Base-by-base conservation (phyloP, 2,329 filamentous ascomycete genomes). In the Fusarium devonianum region DNA sequence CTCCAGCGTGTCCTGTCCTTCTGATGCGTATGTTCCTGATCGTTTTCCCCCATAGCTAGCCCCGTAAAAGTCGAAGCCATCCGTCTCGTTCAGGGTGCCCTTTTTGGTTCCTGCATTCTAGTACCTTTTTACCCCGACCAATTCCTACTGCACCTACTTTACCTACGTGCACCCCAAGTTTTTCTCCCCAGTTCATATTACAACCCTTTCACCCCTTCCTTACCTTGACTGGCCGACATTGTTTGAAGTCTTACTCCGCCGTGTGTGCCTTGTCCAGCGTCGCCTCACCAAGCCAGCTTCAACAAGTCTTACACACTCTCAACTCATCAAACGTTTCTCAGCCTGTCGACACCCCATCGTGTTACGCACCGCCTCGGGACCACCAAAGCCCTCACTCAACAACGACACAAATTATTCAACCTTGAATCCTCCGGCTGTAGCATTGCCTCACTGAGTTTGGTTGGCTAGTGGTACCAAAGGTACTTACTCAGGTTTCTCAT, bases 1-100 rank as follows among this genome's bases (percentile, higher is more conserved):
- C 47, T 56, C 44, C 51, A 53, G 55, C 48, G 54, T 66, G 63
- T 61, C 60, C 47, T 59, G 56, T 60, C 52, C 56, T 60, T 60
- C 56, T 60, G 56, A 59, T 60, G n/a, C n/a, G n/a, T n/a, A 44
- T 58, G 34, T 35, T 48, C 52, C 12, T 4, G 23, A 11, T 9
- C 34, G 52, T 59, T 40, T 35, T 43, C 28, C 36, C 25, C 33
- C 44, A 46, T 44, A 57, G 45, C 50, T 42, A 51, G 39, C 49
- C 49, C 56, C 48, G 36, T 56, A 59, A 60, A 59, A 39, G 19
- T 42, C 47, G 29, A 53, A 45, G 34, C 50, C 37, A 35, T 51
- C 37, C 41, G 34, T 49, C 45, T 37, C 18, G 28, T 44, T 44
- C 40, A 40, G 41, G 46, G 33, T 46, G 40, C 35, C n/a, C n/a